phyloP scores from a whole-genome alignment of 345 rosid species.

The Citrus unshiu region DNA sequence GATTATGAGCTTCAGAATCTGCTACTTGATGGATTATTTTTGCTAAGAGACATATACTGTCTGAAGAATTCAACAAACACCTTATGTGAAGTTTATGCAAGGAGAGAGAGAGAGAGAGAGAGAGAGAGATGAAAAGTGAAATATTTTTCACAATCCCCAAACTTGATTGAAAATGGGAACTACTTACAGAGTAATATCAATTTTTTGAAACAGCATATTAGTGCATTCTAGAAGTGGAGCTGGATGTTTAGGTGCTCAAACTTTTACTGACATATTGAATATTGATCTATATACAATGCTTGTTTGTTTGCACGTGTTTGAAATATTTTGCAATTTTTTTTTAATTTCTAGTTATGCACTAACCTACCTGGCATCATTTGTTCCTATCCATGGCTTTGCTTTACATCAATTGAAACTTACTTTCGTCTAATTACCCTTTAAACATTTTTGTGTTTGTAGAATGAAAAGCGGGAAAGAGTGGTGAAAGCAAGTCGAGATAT shows the following conservation, averaged over 20 bases:
- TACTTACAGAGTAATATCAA: not conserved
- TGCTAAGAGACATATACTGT: not conserved
- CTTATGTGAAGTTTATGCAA: not conserved
- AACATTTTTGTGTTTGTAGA: conserved; percentile 34
- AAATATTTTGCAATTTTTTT: not conserved
- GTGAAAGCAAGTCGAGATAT: conserved; percentile 96
- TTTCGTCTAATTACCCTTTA: not conserved
- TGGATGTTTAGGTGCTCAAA: not conserved
- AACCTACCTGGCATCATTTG: not conserved
- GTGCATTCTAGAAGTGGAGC: not conserved
- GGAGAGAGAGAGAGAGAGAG: not conserved
- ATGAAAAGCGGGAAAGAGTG: conserved; percentile 90
- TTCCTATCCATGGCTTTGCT: not conserved
- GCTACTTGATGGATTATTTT: not conserved
- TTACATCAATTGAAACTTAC: not conserved
- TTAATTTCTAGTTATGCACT: not conserved
- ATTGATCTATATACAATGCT: not conserved
- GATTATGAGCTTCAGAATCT: not conserved
- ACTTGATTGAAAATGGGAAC: not conserved
- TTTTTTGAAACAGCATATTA: not conserved
- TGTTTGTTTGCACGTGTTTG: not conserved
- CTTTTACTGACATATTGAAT: not conserved
- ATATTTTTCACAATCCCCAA: not conserved
- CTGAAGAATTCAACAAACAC: too few species aligned
- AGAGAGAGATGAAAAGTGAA: not conserved